Percentiles rank a stretch among this genome's conserved stretches.
phyloP scores from a whole-genome alignment of 257 asterid species.

The Leonotis leonurus region DNA sequence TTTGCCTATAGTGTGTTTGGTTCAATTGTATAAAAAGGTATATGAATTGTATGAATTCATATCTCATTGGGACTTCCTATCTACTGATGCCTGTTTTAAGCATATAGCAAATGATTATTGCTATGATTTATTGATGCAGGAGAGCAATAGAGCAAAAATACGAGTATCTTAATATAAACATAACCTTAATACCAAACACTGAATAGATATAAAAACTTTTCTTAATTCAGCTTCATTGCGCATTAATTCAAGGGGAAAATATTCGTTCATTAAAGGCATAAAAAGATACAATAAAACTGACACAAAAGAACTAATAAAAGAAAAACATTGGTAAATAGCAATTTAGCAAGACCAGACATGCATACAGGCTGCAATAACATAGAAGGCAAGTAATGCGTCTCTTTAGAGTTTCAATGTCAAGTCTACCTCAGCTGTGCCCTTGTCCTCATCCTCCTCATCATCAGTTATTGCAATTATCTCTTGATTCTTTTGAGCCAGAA shows the following conservation, averaged over 20 bases:
- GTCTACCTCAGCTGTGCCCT: slow-evolving; percentile 20
- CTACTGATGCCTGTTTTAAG: not conserved
- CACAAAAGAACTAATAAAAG: not conserved
- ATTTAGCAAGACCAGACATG: not conserved
- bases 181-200: not conserved
- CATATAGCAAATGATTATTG: no score
- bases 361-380: slow-evolving; percentile 8
- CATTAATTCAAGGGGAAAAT: slow-evolving; percentile 1
- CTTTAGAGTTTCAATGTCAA: slow-evolving; percentile 33
- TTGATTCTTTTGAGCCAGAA: not conserved
- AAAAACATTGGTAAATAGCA: slow-evolving; percentile 3
- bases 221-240: not conserved
- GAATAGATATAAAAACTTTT: not conserved
- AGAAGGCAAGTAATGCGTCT: not conserved
- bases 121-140: not conserved
- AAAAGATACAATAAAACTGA: not conserved
- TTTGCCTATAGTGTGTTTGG: not conserved
- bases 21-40: not conserved
- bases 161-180: not conserved
- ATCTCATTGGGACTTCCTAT: not conserved
- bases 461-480: slow-evolving; percentile 30
- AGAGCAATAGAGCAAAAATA: not conserved
- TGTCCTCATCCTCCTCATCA: slow-evolving; percentile 22
- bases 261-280: not conserved
- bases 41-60: not conserved